Percentiles rank a stretch among this genome's conserved stretches.
These are phyloP conservation scores for Alternaria arborescens DNA, from an alignment of 2,329 filamentous ascomycete genomes.

Conservation along the genomic window DNA sequence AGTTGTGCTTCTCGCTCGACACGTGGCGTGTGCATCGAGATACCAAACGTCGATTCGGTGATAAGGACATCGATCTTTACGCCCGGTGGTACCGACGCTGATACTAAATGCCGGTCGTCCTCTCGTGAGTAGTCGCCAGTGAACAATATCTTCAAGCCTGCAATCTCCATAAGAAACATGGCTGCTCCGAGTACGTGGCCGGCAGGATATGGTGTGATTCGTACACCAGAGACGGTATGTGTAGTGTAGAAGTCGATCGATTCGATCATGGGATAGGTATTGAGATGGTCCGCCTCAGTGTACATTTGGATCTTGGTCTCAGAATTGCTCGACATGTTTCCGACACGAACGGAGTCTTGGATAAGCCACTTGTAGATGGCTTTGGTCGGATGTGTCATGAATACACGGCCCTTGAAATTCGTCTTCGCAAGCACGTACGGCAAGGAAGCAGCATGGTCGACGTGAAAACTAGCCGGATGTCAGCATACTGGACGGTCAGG, in stretches of 20 bases:
- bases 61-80: constrained; percentile 96
- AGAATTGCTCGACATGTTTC: constrained; percentile 70
- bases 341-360: constrained; percentile 93
- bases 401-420: constrained; percentile 94
- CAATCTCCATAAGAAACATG: constrained; percentile 98
- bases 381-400: constrained; percentile 99
- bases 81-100: constrained; percentile 85
- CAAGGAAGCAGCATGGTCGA: constrained; percentile 98
- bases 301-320: constrained; percentile 77
- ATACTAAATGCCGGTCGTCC: constrained; percentile 93
- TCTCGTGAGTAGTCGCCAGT: constrained; percentile 98
- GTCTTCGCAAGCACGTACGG: constrained; percentile 98
- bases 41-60: constrained; percentile 96
- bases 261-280: constrained; percentile 92
- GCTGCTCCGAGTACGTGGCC: constrained; percentile 97
- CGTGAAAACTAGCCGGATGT: constrained; percentile 77
- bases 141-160: constrained; percentile 94
- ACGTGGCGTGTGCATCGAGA: constrained; percentile 90
- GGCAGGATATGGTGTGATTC: constrained; percentile 95
- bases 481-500: constrained; percentile 24
- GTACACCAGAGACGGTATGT: constrained; percentile 94
- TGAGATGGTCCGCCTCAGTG: constrained; percentile 92
- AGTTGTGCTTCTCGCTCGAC: constrained; percentile 90
- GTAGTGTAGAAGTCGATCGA: constrained; percentile 99
- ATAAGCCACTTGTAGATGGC: constrained; percentile 99